These are phyloP conservation scores for Aleurites moluccanus DNA, from an alignment of 441 rosid species.

Conservation along the genomic window DNA sequence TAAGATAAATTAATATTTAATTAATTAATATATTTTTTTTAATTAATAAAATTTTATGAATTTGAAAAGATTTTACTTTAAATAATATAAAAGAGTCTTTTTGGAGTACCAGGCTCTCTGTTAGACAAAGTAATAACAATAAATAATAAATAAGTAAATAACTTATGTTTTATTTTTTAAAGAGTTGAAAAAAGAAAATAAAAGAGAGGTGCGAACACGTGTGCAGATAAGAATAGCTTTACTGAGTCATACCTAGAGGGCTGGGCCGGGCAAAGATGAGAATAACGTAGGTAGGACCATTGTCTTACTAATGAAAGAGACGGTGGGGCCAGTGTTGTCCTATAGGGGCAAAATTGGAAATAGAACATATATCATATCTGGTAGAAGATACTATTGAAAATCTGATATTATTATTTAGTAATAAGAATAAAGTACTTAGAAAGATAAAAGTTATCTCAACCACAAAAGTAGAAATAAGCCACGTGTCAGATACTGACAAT, in stretches of 20 bases:
- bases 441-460: constrained; percentile 14
- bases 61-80: no score
- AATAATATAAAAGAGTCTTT: no score
- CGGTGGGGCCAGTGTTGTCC: neutral
- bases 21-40: no score
- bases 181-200: neutral
- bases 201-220: constrained; percentile 6
- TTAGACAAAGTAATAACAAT: no score
- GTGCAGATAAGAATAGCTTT: constrained; percentile 16
- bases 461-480: constrained; percentile 13
- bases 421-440: neutral
- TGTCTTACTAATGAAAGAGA: neutral
- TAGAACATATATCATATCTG: neutral
- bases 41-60: no score
- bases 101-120: no score
- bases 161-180: no score
- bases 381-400: constrained; percentile 1
- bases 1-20: no score
- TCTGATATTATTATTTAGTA: neutral
- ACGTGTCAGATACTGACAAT: constrained; percentile 21
- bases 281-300: neutral
- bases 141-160: no score
- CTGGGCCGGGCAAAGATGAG: neutral
- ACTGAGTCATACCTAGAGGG: neutral
- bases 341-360: neutral